Evolutionary conservation across 2,329 filamentous ascomycete species (phyloP), one percentile per base, ranked within the genome.

Genomic region (Emericellopsis atlantica): DNA sequence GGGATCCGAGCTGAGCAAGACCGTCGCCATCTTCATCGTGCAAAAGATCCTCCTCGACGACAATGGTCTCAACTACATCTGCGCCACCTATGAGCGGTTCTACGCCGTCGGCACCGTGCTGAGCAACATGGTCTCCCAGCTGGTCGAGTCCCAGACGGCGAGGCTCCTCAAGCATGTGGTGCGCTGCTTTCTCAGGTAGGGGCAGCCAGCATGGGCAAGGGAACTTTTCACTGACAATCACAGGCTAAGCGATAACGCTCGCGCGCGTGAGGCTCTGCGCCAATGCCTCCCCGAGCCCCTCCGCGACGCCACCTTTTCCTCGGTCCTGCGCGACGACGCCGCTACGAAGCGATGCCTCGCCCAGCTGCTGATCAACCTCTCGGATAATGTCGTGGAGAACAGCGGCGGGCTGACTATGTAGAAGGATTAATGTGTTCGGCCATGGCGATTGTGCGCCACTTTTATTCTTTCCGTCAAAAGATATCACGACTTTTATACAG

Each of bases 41-140:
- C 92, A 98, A 64, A 98, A 98, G 72, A 98, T 98, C 22, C 67
- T 98, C 40, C 76, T 98, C 3, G 92, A 98, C 56, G 92, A 98
- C 54, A 90, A 94, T 53, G 92, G 92, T 4, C 74, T 98, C 46
- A 92, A 92, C 55, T 98, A 98, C 62, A 98, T 98, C 44, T 98
- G 92, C 64, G 90, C 93, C 48, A 98, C 92, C 1, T 98, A 98
- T 54, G 92, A 98, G 69, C 78, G 92, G 16, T 98, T 98, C 64
- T 98, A 96, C 52, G 92, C 92, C 7, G 92, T 98, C 5, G 92
- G 92, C 6, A 98, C 92, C 1, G 92, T 98, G 6, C 69, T 98
- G 32, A 95, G 87, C 67, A 98, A 96, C 58, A 98, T 98, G 92
- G 92, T 98, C 43, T 88, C 84, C 40, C 90, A 96, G 65, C 75